Evolutionary conservation across 2,329 filamentous ascomycete species (phyloP), one percentile per base, ranked within the genome.

Genomic region (Eurotiales sp.): DNA sequence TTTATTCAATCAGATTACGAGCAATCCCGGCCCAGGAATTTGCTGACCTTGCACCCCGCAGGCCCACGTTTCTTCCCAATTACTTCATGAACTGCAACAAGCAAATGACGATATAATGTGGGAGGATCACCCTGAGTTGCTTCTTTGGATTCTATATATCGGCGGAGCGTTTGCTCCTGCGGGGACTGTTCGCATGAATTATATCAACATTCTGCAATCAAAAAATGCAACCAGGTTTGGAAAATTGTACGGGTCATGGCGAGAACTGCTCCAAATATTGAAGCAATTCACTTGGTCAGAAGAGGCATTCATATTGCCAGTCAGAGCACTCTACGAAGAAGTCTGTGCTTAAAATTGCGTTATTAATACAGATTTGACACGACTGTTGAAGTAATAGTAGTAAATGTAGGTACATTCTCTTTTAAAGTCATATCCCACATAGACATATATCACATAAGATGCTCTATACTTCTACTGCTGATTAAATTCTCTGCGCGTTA

Each of bases 261-360:
- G 58, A 7, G 61, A 64, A 34, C 17, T 72, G 19, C 56, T 64
- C 23, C 39, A 41, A 14, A 60, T 68, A 19, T 47, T 74, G 36
- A 61, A 60, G 43, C 59, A 59, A 23, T 74, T 72, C 42, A 67
- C 70, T 30, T 75, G 72, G 71, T 74, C 71, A 8, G 65, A 72
- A 1, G 61, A 58, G 3, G 69, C 68, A 25, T 73, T 73, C 45
- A 11, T 49, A 39, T 32, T 52, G 3, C 61, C 64, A 1, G 62
- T 67, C 0, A 63, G 62, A 40, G 54, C 37, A 2, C 64, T 74
- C 41, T 72, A 65, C 67, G 58, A 64, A 32, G 55, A 56, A 41
- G 49, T 22, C 15, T 49, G 17, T n/a, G n/a, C n/a, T n/a, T n/a
- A n/a, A n/a, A n/a, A n/a, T n/a, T n/a, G n/a, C n/a, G n/a, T n/a